Evolutionary conservation across 768 basidiomycete genomes (phyloP).

Genomic region (Lentinula lateritia): DNA sequence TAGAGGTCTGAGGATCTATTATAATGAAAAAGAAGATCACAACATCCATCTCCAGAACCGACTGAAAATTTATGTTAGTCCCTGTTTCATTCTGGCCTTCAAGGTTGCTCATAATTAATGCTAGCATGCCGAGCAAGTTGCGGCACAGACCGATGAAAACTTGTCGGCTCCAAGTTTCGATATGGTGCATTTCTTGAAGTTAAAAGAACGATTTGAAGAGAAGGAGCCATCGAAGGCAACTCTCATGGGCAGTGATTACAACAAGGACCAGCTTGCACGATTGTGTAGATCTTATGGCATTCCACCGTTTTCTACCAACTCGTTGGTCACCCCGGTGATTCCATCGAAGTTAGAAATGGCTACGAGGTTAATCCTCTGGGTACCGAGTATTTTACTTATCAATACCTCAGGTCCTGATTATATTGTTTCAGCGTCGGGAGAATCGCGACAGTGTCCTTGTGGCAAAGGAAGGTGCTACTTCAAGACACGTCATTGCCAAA

Average conservation of each 20-base stretch:
- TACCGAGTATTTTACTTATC: not conserved
- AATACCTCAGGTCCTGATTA: not conserved
- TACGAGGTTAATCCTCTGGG: not conserved
- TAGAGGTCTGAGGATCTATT: not conserved
- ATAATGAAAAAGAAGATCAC: not conserved
- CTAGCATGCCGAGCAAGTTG: too few species aligned
- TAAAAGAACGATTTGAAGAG: too few species aligned
- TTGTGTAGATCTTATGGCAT: not conserved
- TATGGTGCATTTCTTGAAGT: too few species aligned
- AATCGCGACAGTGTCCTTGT: not conserved
- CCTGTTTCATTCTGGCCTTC: too few species aligned
- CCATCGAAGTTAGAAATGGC: not conserved
- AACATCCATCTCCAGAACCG: too few species aligned
- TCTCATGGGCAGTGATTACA: not conserved
- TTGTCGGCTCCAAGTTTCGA: too few species aligned
- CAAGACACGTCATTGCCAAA: slow-evolving; percentile 5
- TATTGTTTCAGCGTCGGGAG: not conserved
- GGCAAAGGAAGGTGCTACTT: not conserved
- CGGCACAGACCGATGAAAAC: too few species aligned
- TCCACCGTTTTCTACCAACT: not conserved
- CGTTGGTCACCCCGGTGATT: too few species aligned
- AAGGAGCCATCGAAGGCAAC: not conserved
- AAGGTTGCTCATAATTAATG: too few species aligned
- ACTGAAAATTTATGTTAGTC: too few species aligned
- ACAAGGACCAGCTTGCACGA: not conserved